Conservation (phyloP, 2,329 filamentous ascomycete genomes). For the Neonectria sp. region DNA sequence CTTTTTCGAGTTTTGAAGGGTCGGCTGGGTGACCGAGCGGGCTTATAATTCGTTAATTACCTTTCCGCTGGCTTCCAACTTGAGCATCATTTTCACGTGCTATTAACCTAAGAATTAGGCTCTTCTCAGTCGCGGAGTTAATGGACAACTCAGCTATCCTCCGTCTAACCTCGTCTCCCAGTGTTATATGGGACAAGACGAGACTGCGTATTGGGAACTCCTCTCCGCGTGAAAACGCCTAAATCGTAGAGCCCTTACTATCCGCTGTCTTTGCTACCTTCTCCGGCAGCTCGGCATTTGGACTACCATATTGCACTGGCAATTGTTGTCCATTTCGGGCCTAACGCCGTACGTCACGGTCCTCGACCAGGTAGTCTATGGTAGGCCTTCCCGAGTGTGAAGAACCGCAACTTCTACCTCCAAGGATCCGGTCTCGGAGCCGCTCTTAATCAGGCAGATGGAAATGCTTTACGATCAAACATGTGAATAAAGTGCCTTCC, state of each 20-base stretch:
- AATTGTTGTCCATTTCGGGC: neutral
- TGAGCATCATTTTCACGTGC: neutral
- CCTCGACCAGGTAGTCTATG: neutral
- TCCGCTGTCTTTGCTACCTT: neutral
- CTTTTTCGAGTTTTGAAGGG: neutral
- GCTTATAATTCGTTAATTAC: neutral
- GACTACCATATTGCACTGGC: neutral
- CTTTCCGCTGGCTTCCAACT: neutral
- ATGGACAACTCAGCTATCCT: neutral
- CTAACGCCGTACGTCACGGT: neutral
- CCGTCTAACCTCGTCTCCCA: neutral
- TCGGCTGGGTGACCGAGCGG: neutral
- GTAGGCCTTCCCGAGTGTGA: neutral
- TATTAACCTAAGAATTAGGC: neutral
- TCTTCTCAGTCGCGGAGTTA: neutral
- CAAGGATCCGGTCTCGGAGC: neutral
- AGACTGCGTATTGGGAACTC: neutral
- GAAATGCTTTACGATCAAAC: neutral
- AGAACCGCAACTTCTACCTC: slow-evolving; percentile 1
- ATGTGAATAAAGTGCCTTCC: neutral
- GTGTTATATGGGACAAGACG: neutral
- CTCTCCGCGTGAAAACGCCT: neutral
- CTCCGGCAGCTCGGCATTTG: neutral
- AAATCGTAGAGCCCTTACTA: neutral
- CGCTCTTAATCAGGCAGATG: neutral